Percentiles rank a stretch among this genome's conserved stretches.
Conservation (phyloP, 805 yeast genomes). For the Spathaspora gorwiae region DNA sequence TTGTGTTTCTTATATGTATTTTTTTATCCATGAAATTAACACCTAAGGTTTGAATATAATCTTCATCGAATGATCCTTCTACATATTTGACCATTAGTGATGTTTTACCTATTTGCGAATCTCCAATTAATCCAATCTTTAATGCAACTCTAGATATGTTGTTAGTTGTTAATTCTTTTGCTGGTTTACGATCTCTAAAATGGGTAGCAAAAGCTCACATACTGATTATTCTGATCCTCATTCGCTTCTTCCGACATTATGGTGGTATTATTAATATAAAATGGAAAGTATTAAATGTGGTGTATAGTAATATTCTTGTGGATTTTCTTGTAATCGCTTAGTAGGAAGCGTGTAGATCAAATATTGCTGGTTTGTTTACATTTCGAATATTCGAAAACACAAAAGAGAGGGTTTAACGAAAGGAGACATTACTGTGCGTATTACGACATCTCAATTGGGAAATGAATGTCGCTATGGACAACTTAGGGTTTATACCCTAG, state of each 20-base stretch:
- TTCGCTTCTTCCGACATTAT: slow-evolving; percentile 4
- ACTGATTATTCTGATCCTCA: slow-evolving; percentile 34
- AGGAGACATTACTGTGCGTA: too few species aligned
- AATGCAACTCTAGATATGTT: slow-evolving; percentile 49
- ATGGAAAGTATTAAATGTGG: too few species aligned
- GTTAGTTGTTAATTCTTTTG: slow-evolving; percentile 2
- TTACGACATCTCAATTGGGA: too few species aligned
- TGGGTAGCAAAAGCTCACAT: slow-evolving; percentile 13
- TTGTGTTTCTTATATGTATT: slow-evolving; percentile 77
- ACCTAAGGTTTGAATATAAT: slow-evolving; percentile 89
- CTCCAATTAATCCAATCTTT: slow-evolving; percentile 91
- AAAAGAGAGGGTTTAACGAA: too few species aligned
- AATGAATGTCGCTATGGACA: too few species aligned
- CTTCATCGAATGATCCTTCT: slow-evolving; percentile 89
- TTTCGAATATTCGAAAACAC: slow-evolving; percentile 3
- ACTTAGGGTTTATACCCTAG: too few species aligned
- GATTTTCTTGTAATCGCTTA: too few species aligned
- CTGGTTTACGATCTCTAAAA: background rate
- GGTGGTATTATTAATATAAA: too few species aligned
- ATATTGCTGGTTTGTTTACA: slow-evolving; percentile 9
- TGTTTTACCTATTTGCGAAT: slow-evolving; percentile 94
- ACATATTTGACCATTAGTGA: slow-evolving; percentile 95
- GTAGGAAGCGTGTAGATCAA: background rate
- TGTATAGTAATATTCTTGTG: background rate
- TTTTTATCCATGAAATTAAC: slow-evolving; percentile 93